Evolutionary conservation across 164 flowering plant species (phyloP).

Genomic region (Nelumbo lutea): DNA sequence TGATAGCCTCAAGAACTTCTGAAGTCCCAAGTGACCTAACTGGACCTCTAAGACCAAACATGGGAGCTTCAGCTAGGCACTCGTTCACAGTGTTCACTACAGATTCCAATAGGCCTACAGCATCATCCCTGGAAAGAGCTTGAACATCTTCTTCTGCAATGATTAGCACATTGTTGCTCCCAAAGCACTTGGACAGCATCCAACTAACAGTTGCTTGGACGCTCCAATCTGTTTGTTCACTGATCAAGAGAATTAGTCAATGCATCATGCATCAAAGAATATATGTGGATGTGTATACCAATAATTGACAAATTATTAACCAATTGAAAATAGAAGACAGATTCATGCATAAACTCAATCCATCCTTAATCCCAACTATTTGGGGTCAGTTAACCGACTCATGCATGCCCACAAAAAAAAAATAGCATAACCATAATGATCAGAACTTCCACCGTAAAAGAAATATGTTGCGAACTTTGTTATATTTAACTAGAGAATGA

Average conservation of each 20-base stretch:
- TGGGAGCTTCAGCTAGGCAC: slow-evolving; percentile 54
- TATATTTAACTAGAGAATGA: background rate
- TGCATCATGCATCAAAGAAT: background rate
- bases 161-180: slow-evolving; percentile 52
- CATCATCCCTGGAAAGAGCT: slow-evolving; percentile 40
- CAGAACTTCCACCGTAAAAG: background rate
- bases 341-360: too few relatives aligned
- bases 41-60: slow-evolving; percentile 54
- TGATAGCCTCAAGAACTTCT: slow-evolving; percentile 68
- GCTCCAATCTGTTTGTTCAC: slow-evolving; percentile 62
- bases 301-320: background rate
- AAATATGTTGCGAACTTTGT: background rate
- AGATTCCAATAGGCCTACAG: slow-evolving; percentile 37
- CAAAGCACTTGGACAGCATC: slow-evolving; percentile 62
- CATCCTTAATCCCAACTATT: too few relatives aligned
- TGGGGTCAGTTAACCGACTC: too few relatives aligned
- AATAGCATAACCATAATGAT: background rate
- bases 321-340: background rate
- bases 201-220: slow-evolving; percentile 87
- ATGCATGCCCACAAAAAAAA: too few relatives aligned
- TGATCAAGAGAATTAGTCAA: slow-evolving; percentile 11
- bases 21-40: slow-evolving; percentile 28
- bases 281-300: too few relatives aligned
- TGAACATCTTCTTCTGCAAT: slow-evolving; percentile 84
- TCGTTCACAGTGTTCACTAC: slow-evolving; percentile 60